Base-by-base conservation (phyloP, 768 basidiomycete genomes). In the Mycena belliarum region DNA sequence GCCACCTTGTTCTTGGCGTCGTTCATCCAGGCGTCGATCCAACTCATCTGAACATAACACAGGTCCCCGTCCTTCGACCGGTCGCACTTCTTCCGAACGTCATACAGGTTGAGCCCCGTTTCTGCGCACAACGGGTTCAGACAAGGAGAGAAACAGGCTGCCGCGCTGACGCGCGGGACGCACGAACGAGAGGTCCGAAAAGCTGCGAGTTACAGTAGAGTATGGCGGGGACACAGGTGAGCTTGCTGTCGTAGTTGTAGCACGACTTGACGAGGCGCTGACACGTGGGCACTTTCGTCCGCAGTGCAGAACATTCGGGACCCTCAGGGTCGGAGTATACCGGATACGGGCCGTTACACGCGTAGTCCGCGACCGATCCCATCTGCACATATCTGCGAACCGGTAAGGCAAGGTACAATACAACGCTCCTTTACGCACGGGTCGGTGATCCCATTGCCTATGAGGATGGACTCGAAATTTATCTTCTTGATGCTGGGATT, bases 1-100 rank as follows among this genome's bases (percentile, higher is more conserved):
- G 84, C 83, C n/a, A 79, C 81, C 76, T 96, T 96, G 70, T 86
- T 76, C 55, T 81, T 80, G 6, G 87, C 81, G 49, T 83, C 74
- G 70, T 98, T 97, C 81, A 98, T 78, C 82, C 87, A 98, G 1
- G 78, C 82, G 64, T 97, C 95, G 67, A 97, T 85, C 91, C 91
- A 97, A 18, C 71, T 66, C 82, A 97, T 86, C 74, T 96, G 24
- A 7, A 16, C 20, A 14, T 92, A 93, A 75, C 92, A 93, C 3
- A 91, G 76, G 3, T 81, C 75, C 4, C 87, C 89, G 59, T 95
- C 88, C 65, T 81, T 82, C 26, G 76, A 60, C 38, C 78, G 82
- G 68, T 97, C 87, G 68, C 95, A 97, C 60, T 76, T 79, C 54
- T 70, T 75, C 60, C 93, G 86, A 4, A 91, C 89, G 66, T 98